These are phyloP conservation scores for Daldinia bambusicola DNA, from an alignment of 495 filamentous ascomycete genomes.

Conservation along the genomic window DNA sequence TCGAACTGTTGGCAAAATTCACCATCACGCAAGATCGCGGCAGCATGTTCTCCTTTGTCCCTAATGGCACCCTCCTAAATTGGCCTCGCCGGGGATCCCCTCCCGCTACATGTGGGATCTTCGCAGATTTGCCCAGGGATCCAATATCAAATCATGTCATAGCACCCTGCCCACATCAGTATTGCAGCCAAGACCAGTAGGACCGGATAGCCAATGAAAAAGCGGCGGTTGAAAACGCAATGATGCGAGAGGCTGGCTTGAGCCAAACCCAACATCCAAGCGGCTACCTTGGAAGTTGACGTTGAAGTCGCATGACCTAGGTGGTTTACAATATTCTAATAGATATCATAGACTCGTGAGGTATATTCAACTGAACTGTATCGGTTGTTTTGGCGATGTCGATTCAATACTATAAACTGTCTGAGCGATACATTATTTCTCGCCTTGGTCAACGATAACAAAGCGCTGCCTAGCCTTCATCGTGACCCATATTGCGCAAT, in stretches of 20 bases:
- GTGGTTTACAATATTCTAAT: conserved; percentile 10
- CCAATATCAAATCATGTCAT: conserved; percentile 32
- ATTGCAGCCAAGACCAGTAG: conserved; percentile 26
- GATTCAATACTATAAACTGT: too few relatives aligned
- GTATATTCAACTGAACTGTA: neutral
- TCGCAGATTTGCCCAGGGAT: conserved; percentile 36
- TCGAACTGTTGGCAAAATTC: conserved; percentile 2
- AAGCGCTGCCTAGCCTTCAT: neutral
- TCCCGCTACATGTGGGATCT: conserved; percentile 32
- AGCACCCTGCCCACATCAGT: conserved; percentile 32
- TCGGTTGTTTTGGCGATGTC: neutral
- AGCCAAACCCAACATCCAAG: conserved; percentile 30
- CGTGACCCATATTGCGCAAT: neutral
- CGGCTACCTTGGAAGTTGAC: neutral
- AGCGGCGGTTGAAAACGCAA: conserved; percentile 40
- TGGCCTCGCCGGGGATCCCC: conserved; percentile 22
- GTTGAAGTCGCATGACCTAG: conserved; percentile 5
- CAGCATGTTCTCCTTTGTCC: conserved; percentile 28
- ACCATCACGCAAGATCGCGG: conserved; percentile 22
- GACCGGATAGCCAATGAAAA: conserved; percentile 37
- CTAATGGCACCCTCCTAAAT: conserved; percentile 44
- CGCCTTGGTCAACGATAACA: neutral
- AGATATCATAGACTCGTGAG: neutral
- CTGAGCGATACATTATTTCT: too few relatives aligned
- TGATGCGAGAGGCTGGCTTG: conserved; percentile 31